Evolutionary conservation across 768 basidiomycete species (phyloP).

Genomic region (Clitopilus passeckerianus): DNA sequence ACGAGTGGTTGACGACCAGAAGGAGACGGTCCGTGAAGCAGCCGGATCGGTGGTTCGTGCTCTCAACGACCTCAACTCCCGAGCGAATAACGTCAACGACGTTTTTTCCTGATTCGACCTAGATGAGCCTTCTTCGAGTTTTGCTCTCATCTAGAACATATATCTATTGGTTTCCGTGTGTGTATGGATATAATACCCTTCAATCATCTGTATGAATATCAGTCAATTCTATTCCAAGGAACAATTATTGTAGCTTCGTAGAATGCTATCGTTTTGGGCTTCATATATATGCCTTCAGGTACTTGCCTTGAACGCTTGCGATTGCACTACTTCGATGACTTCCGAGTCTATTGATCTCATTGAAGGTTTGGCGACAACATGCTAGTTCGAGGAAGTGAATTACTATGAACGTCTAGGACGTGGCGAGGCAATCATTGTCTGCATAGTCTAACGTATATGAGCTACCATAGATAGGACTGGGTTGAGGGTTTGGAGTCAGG

Average conservation of each 20-base stretch:
- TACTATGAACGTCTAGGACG: background rate
- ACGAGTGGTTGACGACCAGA: constrained; percentile 59
- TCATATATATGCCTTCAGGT: background rate
- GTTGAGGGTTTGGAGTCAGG: background rate
- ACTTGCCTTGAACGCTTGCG: background rate
- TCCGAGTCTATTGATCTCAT: background rate
- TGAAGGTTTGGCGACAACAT: background rate
- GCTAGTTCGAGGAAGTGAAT: background rate
- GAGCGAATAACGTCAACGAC: constrained; percentile 26
- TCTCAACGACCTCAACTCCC: constrained; percentile 66
- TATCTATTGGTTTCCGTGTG: constrained; percentile 18
- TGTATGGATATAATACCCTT: constrained; percentile 20
- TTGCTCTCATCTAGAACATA: constrained; percentile 10
- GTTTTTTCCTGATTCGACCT: background rate
- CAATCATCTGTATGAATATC: constrained; percentile 23
- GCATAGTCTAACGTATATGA: background rate
- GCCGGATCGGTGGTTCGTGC: constrained; percentile 67
- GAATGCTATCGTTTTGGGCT: background rate
- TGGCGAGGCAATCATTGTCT: background rate
- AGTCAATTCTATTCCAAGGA: background rate
- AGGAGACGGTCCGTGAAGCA: constrained; percentile 65
- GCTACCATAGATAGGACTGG: background rate
- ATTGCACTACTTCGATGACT: background rate
- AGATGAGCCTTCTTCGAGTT: constrained; percentile 3
- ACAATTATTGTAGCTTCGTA: background rate